These are phyloP conservation scores for Oryza glaberrima DNA, from an alignment of 176 grass and related monocot species.

Conservation along the genomic window DNA sequence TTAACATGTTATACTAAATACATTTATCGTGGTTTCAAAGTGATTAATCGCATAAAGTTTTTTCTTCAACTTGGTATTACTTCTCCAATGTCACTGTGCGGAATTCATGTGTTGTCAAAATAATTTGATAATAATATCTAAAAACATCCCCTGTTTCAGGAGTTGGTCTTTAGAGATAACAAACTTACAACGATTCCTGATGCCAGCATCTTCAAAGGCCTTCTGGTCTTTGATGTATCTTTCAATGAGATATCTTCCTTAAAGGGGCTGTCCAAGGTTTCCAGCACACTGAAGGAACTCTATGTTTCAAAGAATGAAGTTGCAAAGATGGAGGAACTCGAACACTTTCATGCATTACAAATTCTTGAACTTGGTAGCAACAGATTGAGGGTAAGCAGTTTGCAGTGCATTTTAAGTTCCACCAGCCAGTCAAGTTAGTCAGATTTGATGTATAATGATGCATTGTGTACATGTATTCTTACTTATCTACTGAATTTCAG, in stretches of 20 bases:
- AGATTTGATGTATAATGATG: neutral
- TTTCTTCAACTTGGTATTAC: neutral
- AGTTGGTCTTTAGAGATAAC: constrained; percentile 91
- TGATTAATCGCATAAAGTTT: neutral
- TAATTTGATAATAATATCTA: constrained; percentile 21
- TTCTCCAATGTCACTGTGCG: neutral
- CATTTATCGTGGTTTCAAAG: neutral
- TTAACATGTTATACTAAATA: neutral
- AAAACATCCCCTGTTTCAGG: constrained; percentile 57
- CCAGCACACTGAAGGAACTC: constrained; percentile 76
- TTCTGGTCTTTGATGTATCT: constrained; percentile 95
- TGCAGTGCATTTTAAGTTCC: no score
- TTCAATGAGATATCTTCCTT: constrained; percentile 97
- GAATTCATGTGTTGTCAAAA: constrained; percentile 9
- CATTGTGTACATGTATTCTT: neutral
- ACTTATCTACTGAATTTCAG: constrained; percentile 50
- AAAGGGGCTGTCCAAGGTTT: constrained; percentile 73
- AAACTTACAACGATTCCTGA: constrained; percentile 81
- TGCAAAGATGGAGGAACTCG: constrained; percentile 85
- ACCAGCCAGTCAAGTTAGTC: neutral
- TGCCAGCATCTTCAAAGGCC: constrained; percentile 75
- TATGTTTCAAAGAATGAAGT: constrained; percentile 99
- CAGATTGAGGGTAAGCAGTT: constrained; percentile 75
- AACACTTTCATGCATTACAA: constrained; percentile 72
- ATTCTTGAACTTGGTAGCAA: constrained; percentile 99